Percentiles rank a stretch among this genome's conserved stretches.
Evolutionary conservation across 805 yeast species (phyloP).

Genomic region (Yarrowia sp.): DNA sequence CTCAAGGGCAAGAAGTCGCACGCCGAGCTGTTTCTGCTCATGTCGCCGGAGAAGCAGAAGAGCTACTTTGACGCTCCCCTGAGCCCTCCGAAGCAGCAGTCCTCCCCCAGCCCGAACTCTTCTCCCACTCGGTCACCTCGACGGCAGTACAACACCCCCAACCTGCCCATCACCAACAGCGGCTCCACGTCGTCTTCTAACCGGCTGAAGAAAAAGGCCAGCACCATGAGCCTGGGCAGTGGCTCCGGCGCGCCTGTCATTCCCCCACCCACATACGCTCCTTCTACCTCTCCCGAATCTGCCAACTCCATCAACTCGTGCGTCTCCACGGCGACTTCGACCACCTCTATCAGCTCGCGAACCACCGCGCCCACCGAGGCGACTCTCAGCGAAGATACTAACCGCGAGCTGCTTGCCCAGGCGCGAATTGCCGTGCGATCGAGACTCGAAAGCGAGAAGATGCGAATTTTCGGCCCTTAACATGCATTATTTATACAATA

Average conservation of each 20-base stretch:
- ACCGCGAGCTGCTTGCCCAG: slow-evolving; percentile 32
- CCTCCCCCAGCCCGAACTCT: background rate
- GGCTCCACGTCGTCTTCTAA: background rate
- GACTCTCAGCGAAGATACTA: slow-evolving; percentile 29
- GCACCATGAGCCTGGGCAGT: background rate
- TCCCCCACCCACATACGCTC: slow-evolving; percentile 8
- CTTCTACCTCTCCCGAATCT: slow-evolving; percentile 24
- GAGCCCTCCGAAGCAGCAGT: slow-evolving; percentile 25
- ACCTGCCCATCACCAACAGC: slow-evolving; percentile 18
- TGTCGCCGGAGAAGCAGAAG: slow-evolving; percentile 23
- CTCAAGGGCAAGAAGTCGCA: slow-evolving; percentile 19
- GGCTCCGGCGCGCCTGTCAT: background rate
- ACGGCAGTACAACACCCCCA: slow-evolving; percentile 21
- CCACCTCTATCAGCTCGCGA: background rate
- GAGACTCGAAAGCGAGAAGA: slow-evolving; percentile 32
- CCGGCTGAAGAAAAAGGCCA: slow-evolving; percentile 18
- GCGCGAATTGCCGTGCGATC: slow-evolving; percentile 34
- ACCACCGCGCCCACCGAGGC: background rate
- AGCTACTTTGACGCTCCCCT: slow-evolving; percentile 7
- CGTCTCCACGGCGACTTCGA: slow-evolving; percentile 12
- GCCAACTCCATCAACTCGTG: slow-evolving; percentile 25
- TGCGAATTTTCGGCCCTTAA: slow-evolving; percentile 23
- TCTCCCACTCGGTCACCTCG: slow-evolving; percentile 1
- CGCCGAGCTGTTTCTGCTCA: slow-evolving; percentile 23
- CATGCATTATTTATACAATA: slow-evolving; percentile 24